Evolutionary conservation across 75 land plant genomes (phyloP).

Genomic region (Chamaecyparis obtusa): DNA sequence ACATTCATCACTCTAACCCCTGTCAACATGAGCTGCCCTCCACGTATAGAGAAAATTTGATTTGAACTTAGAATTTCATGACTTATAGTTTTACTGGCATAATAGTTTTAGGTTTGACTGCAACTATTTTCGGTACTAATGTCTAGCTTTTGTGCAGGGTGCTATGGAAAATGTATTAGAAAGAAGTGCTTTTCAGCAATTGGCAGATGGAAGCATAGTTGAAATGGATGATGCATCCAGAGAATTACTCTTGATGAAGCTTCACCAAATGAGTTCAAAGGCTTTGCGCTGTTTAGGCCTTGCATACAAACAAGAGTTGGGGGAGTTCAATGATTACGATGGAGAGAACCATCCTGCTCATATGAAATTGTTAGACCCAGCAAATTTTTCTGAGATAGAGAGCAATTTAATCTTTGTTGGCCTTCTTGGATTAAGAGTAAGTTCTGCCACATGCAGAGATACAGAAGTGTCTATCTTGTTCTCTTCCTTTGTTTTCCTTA

Average conservation of each 20-base stretch:
- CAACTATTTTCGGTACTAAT: neutral
- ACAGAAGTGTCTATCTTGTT: neutral
- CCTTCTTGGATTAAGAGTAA: constrained; percentile 80
- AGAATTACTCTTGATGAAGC: constrained; percentile 40
- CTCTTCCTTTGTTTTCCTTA: neutral
- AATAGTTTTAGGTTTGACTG: neutral
- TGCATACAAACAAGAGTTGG: constrained; percentile 84
- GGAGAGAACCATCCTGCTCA: constrained; percentile 78
- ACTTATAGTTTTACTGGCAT: constrained; percentile 15
- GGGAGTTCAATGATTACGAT: constrained; percentile 62
- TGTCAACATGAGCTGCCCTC: no score
- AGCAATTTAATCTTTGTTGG: constrained; percentile 82
- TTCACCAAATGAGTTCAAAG: constrained; percentile 71
- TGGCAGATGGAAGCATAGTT: constrained; percentile 67
- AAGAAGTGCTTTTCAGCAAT: constrained; percentile 56
- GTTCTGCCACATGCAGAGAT: constrained; percentile 7
- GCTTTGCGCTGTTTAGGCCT: constrained; percentile 87
- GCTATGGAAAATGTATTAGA: constrained; percentile 93
- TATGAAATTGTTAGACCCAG: constrained; percentile 65
- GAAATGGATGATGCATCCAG: constrained; percentile 55
- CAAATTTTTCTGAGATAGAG: constrained; percentile 62
- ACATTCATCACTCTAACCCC: no score
- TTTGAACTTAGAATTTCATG: no score
- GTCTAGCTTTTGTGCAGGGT: constrained; percentile 43
- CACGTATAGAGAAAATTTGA: no score